Evolutionary conservation across 2,329 filamentous ascomycete genomes (phyloP).

Genomic region (Coniochaeta sp.): DNA sequence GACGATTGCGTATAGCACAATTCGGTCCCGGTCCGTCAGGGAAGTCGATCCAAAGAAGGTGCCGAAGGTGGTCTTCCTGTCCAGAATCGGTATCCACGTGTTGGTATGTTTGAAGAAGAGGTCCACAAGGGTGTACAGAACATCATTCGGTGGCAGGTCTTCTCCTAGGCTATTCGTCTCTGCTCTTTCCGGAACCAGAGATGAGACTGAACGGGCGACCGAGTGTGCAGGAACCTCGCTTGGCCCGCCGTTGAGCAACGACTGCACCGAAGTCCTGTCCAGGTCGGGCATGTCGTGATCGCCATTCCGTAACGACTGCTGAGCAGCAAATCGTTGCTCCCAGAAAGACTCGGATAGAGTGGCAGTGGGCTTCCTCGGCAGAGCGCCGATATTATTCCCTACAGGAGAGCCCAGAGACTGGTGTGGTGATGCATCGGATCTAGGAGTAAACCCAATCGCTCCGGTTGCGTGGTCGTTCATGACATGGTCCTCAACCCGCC

Average conservation of each 20-base stretch:
- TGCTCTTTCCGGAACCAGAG: background rate
- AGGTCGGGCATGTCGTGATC: slow-evolving; percentile 17
- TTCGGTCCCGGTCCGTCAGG: slow-evolving; percentile 28
- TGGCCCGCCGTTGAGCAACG: slow-evolving; percentile 10
- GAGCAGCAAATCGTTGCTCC: slow-evolving; percentile 2
- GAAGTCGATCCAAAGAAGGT: slow-evolving; percentile 32
- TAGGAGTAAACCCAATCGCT: slow-evolving; percentile 18
- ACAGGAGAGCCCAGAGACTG: slow-evolving; percentile 9
- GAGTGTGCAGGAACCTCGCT: slow-evolving; percentile 22
- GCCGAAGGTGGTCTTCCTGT: slow-evolving; percentile 32
- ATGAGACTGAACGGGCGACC: slow-evolving; percentile 10
- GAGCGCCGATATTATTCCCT: slow-evolving; percentile 28
- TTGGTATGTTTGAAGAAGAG: slow-evolving; percentile 59
- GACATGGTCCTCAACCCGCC: slow-evolving; percentile 34
- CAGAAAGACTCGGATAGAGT: background rate
- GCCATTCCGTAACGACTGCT: slow-evolving; percentile 19
- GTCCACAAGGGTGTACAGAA: slow-evolving; percentile 51
- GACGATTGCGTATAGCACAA: slow-evolving; percentile 35
- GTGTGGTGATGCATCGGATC: background rate
- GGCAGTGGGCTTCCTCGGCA: slow-evolving; percentile 31
- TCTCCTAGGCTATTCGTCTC: background rate
- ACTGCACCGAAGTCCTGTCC: slow-evolving; percentile 12
- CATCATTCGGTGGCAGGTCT: slow-evolving; percentile 50
- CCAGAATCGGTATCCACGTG: slow-evolving; percentile 45
- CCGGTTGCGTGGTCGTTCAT: slow-evolving; percentile 15